Percentiles rank a stretch among this genome's conserved stretches.
Evolutionary conservation across 176 grass and related monocot species (phyloP).

Genomic region (Avena atlantica): DNA sequence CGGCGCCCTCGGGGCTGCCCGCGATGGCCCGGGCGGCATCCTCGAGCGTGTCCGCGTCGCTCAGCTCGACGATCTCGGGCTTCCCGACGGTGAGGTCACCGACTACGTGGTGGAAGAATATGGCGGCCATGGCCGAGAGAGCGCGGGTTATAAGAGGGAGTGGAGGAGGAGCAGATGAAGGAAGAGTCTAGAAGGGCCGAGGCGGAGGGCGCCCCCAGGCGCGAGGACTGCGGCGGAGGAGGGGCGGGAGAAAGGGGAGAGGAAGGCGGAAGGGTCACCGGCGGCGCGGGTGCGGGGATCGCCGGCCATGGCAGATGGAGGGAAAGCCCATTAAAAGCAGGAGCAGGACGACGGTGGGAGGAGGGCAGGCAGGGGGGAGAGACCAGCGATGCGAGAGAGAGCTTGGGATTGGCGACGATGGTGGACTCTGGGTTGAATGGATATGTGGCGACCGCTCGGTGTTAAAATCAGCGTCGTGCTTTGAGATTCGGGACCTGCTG

Average conservation of each 20-base stretch:
- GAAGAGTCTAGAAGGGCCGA: constrained; percentile 60
- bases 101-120: constrained; percentile 95
- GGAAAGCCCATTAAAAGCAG: constrained; percentile 71
- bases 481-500: not conserved
- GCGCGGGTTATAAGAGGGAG: constrained; percentile 73
- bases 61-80: constrained; percentile 69
- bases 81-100: constrained; percentile 93
- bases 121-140: constrained; percentile 52
- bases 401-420: not conserved
- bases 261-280: constrained; percentile 49
- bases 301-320: constrained; percentile 57
- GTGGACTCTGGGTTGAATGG: not conserved
- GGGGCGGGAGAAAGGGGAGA: not conserved
- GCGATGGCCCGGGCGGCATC: constrained; percentile 75
- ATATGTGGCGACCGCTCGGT: constrained; percentile 9
- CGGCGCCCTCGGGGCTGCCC: constrained; percentile 68
- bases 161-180: constrained; percentile 88
- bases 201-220: constrained; percentile 22
- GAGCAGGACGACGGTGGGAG: not conserved
- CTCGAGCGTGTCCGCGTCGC: constrained; percentile 73
- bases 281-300: constrained; percentile 44
- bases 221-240: constrained; percentile 36
- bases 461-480: not conserved
- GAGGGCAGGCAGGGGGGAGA: not conserved
- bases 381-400: not conserved